Evolutionary conservation across 2,329 filamentous ascomycete genomes (phyloP).

Genomic region (Fusarium sp.): DNA sequence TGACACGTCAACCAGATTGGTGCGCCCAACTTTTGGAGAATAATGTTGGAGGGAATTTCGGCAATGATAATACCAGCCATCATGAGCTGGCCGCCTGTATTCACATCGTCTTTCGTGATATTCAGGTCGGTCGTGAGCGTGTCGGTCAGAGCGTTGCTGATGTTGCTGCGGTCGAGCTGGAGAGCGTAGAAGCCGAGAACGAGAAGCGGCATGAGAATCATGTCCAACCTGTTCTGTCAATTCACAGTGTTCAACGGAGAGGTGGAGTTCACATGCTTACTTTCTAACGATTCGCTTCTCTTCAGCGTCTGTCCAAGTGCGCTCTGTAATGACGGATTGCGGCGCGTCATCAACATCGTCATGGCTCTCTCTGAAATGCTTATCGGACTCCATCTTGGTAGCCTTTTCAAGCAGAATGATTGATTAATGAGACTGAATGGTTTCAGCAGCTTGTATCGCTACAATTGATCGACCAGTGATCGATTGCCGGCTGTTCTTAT

Average conservation of each 20-base stretch:
- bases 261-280: slow-evolving; percentile 30
- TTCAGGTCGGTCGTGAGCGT: slow-evolving; percentile 60
- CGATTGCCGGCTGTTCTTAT: background rate
- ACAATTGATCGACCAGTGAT: background rate
- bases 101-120: slow-evolving; percentile 63
- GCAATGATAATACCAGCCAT: slow-evolving; percentile 61
- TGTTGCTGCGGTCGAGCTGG: slow-evolving; percentile 53
- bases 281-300: slow-evolving; percentile 24
- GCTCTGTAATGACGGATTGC: background rate
- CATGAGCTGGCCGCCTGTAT: slow-evolving; percentile 61
- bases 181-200: slow-evolving; percentile 60
- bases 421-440: background rate
- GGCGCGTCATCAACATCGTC: background rate
- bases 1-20: slow-evolving; percentile 38
- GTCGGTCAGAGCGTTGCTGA: slow-evolving; percentile 63
- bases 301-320: slow-evolving; percentile 24
- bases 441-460: background rate
- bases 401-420: background rate
- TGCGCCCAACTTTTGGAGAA: slow-evolving; percentile 34
- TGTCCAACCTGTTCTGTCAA: slow-evolving; percentile 42
- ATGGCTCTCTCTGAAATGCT: background rate
- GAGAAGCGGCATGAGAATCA: slow-evolving; percentile 59
- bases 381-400: background rate
- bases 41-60: slow-evolving; percentile 46
- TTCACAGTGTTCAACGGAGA: fast-evolving